phyloP scores from a whole-genome alignment of 495 filamentous ascomycete genomes.

The Viridothelium virens region DNA sequence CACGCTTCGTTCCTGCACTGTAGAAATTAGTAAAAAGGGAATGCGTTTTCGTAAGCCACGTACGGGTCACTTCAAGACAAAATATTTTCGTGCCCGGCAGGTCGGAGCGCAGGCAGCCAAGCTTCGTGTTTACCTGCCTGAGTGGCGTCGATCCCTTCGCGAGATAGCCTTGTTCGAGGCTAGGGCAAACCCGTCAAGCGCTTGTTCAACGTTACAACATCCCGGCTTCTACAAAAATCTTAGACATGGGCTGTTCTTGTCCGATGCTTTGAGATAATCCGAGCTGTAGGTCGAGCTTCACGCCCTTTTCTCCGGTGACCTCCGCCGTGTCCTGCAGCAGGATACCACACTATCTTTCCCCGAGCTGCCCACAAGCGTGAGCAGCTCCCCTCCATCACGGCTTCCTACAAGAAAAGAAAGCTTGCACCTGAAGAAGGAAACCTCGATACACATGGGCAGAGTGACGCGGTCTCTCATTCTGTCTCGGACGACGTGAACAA shows the following conservation, averaged over 20 bases:
- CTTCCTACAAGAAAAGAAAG: conserved; percentile 86
- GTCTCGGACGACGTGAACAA: conserved; percentile 17
- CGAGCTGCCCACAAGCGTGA: conserved; percentile 9
- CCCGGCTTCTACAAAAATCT: background rate
- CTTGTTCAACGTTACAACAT: background rate
- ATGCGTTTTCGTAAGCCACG: no score
- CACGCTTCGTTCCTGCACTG: background rate
- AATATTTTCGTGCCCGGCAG: no score
- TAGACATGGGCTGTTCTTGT: background rate
- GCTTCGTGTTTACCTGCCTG: background rate
- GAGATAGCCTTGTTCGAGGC: background rate
- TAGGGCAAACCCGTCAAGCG: background rate
- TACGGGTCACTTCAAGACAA: no score
- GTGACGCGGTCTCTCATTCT: conserved; percentile 30
- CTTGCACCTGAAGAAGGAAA: conserved; percentile 42
- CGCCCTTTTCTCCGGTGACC: background rate
- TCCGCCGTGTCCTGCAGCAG: background rate
- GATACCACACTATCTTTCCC: background rate
- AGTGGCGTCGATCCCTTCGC: background rate
- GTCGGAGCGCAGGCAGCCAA: no score
- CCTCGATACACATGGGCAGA: background rate
- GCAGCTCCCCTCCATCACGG: conserved; percentile 59
- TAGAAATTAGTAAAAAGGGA: background rate
- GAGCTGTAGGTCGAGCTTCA: background rate
- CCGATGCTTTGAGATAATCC: background rate